Percentiles rank a stretch among this genome's conserved stretches.
Evolutionary conservation across 2,329 filamentous ascomycete genomes (phyloP).

Genomic region (Neonectria faginata): DNA sequence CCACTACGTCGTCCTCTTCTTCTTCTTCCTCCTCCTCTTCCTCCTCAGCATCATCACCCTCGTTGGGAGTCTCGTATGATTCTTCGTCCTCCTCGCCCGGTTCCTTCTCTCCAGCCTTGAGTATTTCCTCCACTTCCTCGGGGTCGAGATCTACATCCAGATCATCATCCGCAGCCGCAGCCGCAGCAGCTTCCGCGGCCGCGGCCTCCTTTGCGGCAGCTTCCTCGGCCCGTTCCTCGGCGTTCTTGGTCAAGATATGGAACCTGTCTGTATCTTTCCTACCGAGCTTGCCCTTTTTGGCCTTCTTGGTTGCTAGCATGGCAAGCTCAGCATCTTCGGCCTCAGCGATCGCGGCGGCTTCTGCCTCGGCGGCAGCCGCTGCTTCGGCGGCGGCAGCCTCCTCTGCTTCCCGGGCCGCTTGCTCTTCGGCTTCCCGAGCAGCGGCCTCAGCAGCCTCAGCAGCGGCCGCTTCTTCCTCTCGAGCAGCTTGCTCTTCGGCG

Average conservation of each 20-base stretch:
- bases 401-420: slow-evolving; percentile 37
- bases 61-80: slow-evolving; percentile 18
- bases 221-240: slow-evolving; percentile 31
- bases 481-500: slow-evolving; percentile 25
- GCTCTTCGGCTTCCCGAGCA: slow-evolving; percentile 32
- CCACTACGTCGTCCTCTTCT: not conserved
- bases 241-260: slow-evolving; percentile 37
- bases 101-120: slow-evolving; percentile 35
- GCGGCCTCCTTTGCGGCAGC: slow-evolving; percentile 41
- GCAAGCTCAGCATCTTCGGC: slow-evolving; percentile 36
- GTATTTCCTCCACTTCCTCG: slow-evolving; percentile 1
- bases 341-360: slow-evolving; percentile 24
- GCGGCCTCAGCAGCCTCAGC: slow-evolving; percentile 39
- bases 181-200: slow-evolving; percentile 23
- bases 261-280: slow-evolving; percentile 42
- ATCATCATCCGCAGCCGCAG: slow-evolving; percentile 20
- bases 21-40: slow-evolving; percentile 21
- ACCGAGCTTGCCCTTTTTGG: slow-evolving; percentile 39
- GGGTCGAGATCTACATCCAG: slow-evolving; percentile 6
- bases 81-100: slow-evolving; percentile 19
- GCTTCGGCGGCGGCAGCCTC: slow-evolving; percentile 42
- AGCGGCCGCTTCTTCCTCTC: slow-evolving; percentile 29
- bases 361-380: slow-evolving; percentile 10
- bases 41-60: slow-evolving; percentile 13
- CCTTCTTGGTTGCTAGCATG: slow-evolving; percentile 38